These are phyloP conservation scores for Suillus subalutaceus DNA, from an alignment of 768 basidiomycete genomes.

Conservation along the genomic window DNA sequence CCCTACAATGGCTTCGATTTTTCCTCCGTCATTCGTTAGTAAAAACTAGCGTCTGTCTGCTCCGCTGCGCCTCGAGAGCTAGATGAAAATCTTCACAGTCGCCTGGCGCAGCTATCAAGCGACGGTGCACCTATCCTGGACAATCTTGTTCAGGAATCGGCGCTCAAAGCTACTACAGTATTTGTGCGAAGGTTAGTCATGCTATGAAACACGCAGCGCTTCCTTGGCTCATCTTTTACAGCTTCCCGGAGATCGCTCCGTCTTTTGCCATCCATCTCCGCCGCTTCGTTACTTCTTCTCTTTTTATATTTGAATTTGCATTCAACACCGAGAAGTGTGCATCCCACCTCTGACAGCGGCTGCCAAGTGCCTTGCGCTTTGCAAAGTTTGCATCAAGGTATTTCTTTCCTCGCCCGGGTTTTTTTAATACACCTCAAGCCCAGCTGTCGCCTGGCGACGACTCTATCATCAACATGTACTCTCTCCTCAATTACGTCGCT, in stretches of 20 bases:
- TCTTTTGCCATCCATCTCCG: conserved; percentile 79
- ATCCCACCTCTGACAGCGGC: conserved; percentile 79
- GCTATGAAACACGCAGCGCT: neutral
- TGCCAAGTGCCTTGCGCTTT: conserved; percentile 87
- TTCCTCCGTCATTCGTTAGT: neutral
- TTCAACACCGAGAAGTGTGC: conserved; percentile 74
- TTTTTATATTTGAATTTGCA: conserved; percentile 86
- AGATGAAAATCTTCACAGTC: conserved; percentile 67
- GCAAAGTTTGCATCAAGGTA: conserved; percentile 88
- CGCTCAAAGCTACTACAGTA: conserved; percentile 81
- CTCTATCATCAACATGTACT: conserved; percentile 92
- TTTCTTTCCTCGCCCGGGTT: conserved; percentile 16
- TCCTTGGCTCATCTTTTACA: conserved; percentile 30
- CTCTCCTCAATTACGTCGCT: conserved; percentile 89
- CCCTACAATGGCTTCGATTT: too few species aligned
- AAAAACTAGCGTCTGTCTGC: conserved; percentile 89
- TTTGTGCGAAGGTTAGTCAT: conserved; percentile 75
- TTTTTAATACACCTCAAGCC: conserved; percentile 11
- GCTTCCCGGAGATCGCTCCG: conserved; percentile 80
- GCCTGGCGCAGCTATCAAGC: conserved; percentile 75
- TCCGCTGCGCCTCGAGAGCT: conserved; percentile 71
- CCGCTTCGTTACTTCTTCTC: conserved; percentile 84
- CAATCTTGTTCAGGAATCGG: conserved; percentile 85
- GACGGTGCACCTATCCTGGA: conserved; percentile 82
- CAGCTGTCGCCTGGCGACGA: conserved; percentile 87